Percentiles rank a stretch among this genome's conserved stretches.
Evolutionary conservation across 495 filamentous ascomycete species (phyloP).

Genomic region (Penicillium diatomitis): DNA sequence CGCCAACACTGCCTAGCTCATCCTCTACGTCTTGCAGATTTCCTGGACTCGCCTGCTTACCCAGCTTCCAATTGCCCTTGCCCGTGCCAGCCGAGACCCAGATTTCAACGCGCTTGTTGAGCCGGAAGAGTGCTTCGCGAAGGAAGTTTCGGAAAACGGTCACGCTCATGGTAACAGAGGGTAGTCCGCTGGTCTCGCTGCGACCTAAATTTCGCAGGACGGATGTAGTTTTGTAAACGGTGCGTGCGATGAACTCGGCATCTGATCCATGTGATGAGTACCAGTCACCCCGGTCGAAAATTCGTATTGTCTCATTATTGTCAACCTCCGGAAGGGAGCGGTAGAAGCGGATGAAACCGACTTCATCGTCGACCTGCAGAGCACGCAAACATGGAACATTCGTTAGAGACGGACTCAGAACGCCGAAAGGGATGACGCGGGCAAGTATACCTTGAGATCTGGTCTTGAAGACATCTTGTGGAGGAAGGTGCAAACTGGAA

Average conservation of each 20-base stretch:
- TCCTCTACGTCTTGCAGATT: slow-evolving; percentile 98
- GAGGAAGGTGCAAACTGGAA: slow-evolving; percentile 8
- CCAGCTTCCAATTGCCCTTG: slow-evolving; percentile 82
- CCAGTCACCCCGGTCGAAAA: slow-evolving; percentile 93
- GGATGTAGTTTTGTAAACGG: slow-evolving; percentile 94
- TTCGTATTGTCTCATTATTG: slow-evolving; percentile 58
- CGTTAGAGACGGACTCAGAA: not conserved
- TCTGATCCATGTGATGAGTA: slow-evolving; percentile 90
- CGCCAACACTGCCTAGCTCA: slow-evolving; percentile 62
- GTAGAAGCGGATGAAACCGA: slow-evolving; percentile 92
- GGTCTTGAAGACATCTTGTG: slow-evolving; percentile 77
- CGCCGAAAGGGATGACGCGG: not conserved
- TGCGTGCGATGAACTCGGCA: slow-evolving; percentile 88
- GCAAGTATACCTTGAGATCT: slow-evolving; percentile 63
- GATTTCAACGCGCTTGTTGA: slow-evolving; percentile 86
- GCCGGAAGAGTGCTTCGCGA: slow-evolving; percentile 81
- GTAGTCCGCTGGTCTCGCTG: slow-evolving; percentile 69
- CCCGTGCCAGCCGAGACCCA: slow-evolving; percentile 57
- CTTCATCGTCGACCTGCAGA: slow-evolving; percentile 89
- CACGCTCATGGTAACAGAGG: slow-evolving; percentile 86
- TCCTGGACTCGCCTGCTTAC: slow-evolving; percentile 86
- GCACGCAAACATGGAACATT: not conserved
- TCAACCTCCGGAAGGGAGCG: slow-evolving; percentile 61
- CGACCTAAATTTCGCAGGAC: slow-evolving; percentile 83
- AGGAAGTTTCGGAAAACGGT: slow-evolving; percentile 95